phyloP scores from a whole-genome alignment of 257 asterid species.

The Linderniella brevidens region DNA sequence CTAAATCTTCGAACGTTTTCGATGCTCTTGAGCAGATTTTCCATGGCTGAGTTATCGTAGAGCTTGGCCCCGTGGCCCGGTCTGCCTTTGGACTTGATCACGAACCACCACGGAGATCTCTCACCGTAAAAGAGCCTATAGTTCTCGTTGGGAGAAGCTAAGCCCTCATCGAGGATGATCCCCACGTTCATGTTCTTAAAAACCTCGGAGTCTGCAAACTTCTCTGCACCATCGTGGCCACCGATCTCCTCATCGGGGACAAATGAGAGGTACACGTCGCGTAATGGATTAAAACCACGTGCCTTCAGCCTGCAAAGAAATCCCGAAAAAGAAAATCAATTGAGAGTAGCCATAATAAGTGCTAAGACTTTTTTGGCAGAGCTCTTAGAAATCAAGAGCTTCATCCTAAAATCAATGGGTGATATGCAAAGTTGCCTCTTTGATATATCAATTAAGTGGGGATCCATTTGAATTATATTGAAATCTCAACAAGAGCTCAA shows the following conservation, averaged over 20 bases:
- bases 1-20: conserved; percentile 76
- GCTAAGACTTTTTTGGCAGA: too few species aligned
- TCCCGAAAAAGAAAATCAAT: too few species aligned
- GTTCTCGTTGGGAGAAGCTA: conserved; percentile 51
- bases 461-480: too few species aligned
- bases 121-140: conserved; percentile 76
- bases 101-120: conserved; percentile 83
- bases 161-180: conserved; percentile 78
- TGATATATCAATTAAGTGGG: too few species aligned
- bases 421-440: too few species aligned
- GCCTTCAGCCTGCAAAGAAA: conserved; percentile 20
- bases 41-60: conserved; percentile 85
- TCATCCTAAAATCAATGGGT: too few species aligned
- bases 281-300: conserved; percentile 51
- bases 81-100: conserved; percentile 64
- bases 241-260: conserved; percentile 99
- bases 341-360: too few species aligned
- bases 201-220: conserved; percentile 47
- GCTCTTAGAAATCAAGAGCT: too few species aligned
- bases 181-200: conserved; percentile 75
- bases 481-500: too few species aligned
- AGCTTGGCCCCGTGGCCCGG: conserved; percentile 98
- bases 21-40: conserved; percentile 71
- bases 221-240: conserved; percentile 75
- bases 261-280: conserved; percentile 61